Evolutionary conservation across 345 rosid genomes (phyloP), one percentile per base, ranked within the genome.

Genomic region (Triadica sebifera): DNA sequence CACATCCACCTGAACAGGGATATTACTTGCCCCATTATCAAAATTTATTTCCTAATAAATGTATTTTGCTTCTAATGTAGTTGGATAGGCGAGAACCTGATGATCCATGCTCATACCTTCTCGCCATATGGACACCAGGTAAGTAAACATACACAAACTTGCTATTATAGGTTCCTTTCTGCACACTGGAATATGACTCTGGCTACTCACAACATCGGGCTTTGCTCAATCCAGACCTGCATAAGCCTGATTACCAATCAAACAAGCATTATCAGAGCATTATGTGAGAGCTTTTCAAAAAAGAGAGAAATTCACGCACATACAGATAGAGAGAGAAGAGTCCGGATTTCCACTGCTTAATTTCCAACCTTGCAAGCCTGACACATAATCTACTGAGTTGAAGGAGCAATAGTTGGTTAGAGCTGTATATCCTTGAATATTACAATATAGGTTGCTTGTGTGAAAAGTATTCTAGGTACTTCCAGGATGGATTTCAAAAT

Each of bases 81-180:
- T 49, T 81, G 78, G 78, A 77, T 34, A 74, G 22, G 49, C 67
- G 81, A 69, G 81, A 81, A 34, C 65, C 80, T 19, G 80, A 81
- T 69, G 81, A 81, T 59, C 80, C 80, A 37, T 69, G 63, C 43
- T 41, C 84, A 50, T 81, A 81, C 60, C 84, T 81, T 47, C 72
- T 81, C 17, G 84, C 84, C 22, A 77, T 77, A 64, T 81, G 84
- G 81, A 69, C 84, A 59, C 84, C 81, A 65, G 84, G 84, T 74
- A 70, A 49, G 67, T 41, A 34, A 47, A 49, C 11, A 43, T 17
- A 17, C 13, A 10, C 10, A 8, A 62, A 58, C 46, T 39, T 57
- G 25, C 45, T 56, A 17, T 29, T 5, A 34, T 47, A 25, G 25
- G 25, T 64, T 69, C 46, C 43, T 64, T 58, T 15, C 25, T 38